Evolutionary conservation across 192 early-diverging fungal genomes (phyloP).

Genomic region (Coemansia guatemalensis): DNA sequence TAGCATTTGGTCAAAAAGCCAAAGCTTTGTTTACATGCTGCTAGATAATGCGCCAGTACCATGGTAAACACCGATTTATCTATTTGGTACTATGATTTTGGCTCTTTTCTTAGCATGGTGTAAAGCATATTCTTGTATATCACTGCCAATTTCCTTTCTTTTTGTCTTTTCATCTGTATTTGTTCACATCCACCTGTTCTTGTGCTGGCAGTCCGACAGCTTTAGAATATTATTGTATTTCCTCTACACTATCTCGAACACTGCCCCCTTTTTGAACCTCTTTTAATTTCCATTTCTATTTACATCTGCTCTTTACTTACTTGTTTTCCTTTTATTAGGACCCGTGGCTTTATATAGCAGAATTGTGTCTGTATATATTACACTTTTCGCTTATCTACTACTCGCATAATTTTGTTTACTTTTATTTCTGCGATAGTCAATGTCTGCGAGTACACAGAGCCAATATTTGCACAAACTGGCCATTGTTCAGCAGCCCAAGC

Average conservation of each 20-base stretch:
- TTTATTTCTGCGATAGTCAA: neutral
- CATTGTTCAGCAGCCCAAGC: slow-evolving; percentile 45
- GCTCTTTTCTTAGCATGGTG: neutral
- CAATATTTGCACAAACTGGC: slow-evolving; percentile 12
- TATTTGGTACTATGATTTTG: neutral
- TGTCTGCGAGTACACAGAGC: neutral
- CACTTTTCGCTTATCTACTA: neutral
- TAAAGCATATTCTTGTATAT: neutral
- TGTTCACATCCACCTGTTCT: neutral
- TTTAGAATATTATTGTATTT: neutral
- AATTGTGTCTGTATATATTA: neutral
- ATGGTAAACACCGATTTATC: neutral
- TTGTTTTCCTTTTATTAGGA: neutral
- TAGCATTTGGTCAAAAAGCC: neutral
- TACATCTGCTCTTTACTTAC: neutral
- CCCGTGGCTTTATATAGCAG: neutral
- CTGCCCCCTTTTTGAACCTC: neutral
- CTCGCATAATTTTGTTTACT: neutral
- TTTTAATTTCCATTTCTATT: neutral
- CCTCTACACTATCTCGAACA: neutral
- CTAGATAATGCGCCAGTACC: neutral
- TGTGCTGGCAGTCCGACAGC: neutral
- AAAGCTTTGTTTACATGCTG: neutral
- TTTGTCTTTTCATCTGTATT: neutral
- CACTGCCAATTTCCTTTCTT: neutral